Percentiles rank a stretch among this genome's conserved stretches.
Evolutionary conservation across 2,329 filamentous ascomycete species (phyloP).

Genomic region (Arthrobotrys entomopaga): DNA sequence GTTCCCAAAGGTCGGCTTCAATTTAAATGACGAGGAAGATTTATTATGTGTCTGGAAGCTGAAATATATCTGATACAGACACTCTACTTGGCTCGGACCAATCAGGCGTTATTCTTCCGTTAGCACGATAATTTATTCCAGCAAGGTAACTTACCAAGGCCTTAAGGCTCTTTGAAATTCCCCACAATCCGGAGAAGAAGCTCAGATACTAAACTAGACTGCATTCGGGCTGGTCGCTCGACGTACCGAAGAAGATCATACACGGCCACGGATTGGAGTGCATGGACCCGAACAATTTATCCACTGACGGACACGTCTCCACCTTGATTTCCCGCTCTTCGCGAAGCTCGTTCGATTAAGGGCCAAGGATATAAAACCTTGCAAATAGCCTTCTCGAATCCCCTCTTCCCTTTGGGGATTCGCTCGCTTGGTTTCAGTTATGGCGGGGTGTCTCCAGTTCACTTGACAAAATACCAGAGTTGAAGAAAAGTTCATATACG

Average conservation of each 20-base stretch:
- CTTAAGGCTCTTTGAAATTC: conserved; percentile 17
- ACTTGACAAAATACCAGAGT: conserved; percentile 1
- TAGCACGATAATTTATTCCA: conserved; percentile 19
- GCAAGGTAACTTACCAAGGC: too few relatives aligned
- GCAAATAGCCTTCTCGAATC: conserved; percentile 29
- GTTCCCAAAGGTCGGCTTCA: too few relatives aligned
- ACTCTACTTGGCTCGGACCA: conserved; percentile 8
- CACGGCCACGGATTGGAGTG: conserved; percentile 18
- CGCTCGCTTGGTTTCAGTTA: conserved; percentile 28
- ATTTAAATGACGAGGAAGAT: too few relatives aligned
- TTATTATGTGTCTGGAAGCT: too few relatives aligned
- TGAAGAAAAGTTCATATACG: background rate
- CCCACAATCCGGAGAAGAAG: conserved; percentile 38
- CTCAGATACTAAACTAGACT: conserved; percentile 13
- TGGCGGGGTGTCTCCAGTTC: conserved; percentile 32
- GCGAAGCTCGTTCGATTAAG: too few relatives aligned
- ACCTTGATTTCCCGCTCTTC: conserved; percentile 18
- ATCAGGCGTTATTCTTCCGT: conserved; percentile 52
- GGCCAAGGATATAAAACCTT: conserved; percentile 43
- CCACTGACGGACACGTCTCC: conserved; percentile 31
- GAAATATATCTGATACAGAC: too few relatives aligned
- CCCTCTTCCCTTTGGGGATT: conserved; percentile 10
- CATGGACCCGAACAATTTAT: conserved; percentile 47
- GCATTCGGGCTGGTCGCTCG: conserved; percentile 6
- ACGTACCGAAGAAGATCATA: conserved; percentile 8